phyloP scores from a whole-genome alignment of 1,139 yeast genomes.

The Yamadazyma oceani region DNA sequence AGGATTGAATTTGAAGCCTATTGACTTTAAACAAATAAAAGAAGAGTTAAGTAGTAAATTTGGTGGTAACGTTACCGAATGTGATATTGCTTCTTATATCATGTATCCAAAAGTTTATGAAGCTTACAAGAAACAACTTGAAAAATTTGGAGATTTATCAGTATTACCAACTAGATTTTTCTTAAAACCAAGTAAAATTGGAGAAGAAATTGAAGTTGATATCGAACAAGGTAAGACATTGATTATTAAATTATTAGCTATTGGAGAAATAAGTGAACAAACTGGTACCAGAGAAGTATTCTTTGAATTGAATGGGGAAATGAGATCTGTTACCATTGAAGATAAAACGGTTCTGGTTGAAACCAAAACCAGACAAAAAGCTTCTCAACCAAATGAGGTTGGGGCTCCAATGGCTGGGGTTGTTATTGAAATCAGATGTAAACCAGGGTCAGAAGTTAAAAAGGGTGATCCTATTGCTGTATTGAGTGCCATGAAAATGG shows the following conservation, averaged over 20 bases:
- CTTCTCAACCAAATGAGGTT: constrained; percentile 87
- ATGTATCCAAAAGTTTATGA: constrained; percentile 99
- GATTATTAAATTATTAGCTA: constrained; percentile 86
- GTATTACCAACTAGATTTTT: constrained; percentile 91
- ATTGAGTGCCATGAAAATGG: constrained; percentile 99
- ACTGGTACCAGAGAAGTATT: constrained; percentile 95
- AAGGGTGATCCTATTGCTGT: constrained; percentile 97
- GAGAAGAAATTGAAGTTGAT: constrained; percentile 85
- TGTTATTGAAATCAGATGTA: constrained; percentile 88
- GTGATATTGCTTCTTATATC: constrained; percentile 90
- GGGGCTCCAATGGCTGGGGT: constrained; percentile 99
- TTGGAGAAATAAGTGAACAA: constrained; percentile 81
- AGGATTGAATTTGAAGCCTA: constrained; percentile 82
- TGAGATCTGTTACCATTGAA: constrained; percentile 90
- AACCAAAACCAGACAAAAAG: constrained; percentile 85
- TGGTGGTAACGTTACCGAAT: constrained; percentile 63
- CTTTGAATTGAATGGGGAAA: constrained; percentile 97
- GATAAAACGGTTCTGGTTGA: constrained; percentile 87
- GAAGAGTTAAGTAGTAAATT: constrained; percentile 70
- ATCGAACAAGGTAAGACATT: constrained; percentile 94
- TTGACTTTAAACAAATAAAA: constrained; percentile 69
- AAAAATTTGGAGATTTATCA: constrained; percentile 86
- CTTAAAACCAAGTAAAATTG: constrained; percentile 81
- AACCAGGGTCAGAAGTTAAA: constrained; percentile 83
- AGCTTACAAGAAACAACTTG: constrained; percentile 70